Base-by-base conservation (phyloP, 345 rosid genomes). In the Erucastrum elatum region DNA sequence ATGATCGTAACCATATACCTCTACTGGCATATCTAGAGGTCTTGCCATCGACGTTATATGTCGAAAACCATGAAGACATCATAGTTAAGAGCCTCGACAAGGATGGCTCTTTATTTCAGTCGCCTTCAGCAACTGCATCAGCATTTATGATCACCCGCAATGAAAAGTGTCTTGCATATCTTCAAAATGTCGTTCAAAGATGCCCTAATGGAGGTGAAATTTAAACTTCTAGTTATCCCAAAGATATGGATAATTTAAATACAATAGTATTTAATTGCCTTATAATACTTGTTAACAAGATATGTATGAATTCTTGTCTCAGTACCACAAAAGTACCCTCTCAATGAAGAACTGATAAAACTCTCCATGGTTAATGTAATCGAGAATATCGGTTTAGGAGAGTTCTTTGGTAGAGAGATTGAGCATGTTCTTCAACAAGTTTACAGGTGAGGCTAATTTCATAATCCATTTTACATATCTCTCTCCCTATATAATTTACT, bases 41-140 rank as follows among this genome's bases (percentile, higher is more conserved):
- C 1, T 61, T 89, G 84, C 84, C 55, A 13, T 49, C 55, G 55
- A 49, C 85, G 15, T 3, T 37, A 3, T 53, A 73, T 51, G 21
- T 55, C 4, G 25, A 75, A 29, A 84, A 76, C 46, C 11, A 66
- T 64, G 77, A 89, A 69, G 72, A 51, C 0, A 76, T 81, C 64
- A 17, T 53, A 10, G 2, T 25, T 8, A 58, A 66, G 29, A 72
- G 70, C 66, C 74, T 83, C 27, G 70, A 84, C 64, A 61, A 21
- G 15, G 86, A 87, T 49, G 93, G 96, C 59, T 87, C 91, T 0
- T 62, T 88, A 53, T 89, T 75, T 82, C 87, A 86, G 34, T 89
- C 96, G 3, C 96, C 96, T 9, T 84, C 93, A 1, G 90, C 96
- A 35, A 91, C 94, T 16, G 90, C 94, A 13, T 27, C 81, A 33